Evolutionary conservation across 1,139 yeast species (phyloP).

Genomic region (Yamadazyma mexicana): DNA sequence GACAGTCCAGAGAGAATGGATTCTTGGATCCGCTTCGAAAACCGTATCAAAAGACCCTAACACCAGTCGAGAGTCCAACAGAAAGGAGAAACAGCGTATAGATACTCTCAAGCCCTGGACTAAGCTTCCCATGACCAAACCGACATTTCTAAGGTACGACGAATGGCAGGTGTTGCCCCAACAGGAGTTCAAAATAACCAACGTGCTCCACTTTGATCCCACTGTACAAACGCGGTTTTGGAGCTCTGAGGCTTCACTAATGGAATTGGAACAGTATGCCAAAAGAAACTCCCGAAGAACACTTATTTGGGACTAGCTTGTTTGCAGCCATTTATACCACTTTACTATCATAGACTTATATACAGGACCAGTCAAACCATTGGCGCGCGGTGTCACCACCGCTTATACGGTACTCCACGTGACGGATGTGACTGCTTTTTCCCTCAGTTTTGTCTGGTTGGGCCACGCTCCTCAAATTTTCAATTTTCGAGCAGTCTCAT

Average conservation of each 20-base stretch:
- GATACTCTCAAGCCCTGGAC: conserved; percentile 18
- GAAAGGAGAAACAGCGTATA: neutral
- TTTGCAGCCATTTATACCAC: too few species aligned
- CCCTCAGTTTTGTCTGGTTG: conserved; percentile 1
- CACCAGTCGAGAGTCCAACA: neutral
- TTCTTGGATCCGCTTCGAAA: neutral
- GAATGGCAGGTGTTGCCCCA: neutral
- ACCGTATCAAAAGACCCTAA: neutral
- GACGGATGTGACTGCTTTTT: conserved; percentile 27
- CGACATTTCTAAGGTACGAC: conserved; percentile 3
- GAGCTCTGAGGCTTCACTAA: conserved; percentile 28
- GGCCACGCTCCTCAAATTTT: conserved; percentile 7
- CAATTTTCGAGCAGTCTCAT: conserved; percentile 11
- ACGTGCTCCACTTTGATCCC: neutral
- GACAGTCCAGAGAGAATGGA: conserved; percentile 19
- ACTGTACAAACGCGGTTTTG: conserved; percentile 20
- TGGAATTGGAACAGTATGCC: conserved; percentile 34
- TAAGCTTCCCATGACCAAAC: conserved; percentile 19
- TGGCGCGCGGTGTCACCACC: too few species aligned
- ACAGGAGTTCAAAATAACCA: neutral
- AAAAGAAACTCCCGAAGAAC: conserved; percentile 19
- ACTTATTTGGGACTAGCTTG: conserved; percentile 19
- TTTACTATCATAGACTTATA: too few species aligned
- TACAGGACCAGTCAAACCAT: too few species aligned
- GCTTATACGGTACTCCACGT: too few species aligned